Evolutionary conservation across 2,329 filamentous ascomycete species (phyloP), one percentile per base, ranked within the genome.

Genomic region (Lomentospora prolificans): DNA sequence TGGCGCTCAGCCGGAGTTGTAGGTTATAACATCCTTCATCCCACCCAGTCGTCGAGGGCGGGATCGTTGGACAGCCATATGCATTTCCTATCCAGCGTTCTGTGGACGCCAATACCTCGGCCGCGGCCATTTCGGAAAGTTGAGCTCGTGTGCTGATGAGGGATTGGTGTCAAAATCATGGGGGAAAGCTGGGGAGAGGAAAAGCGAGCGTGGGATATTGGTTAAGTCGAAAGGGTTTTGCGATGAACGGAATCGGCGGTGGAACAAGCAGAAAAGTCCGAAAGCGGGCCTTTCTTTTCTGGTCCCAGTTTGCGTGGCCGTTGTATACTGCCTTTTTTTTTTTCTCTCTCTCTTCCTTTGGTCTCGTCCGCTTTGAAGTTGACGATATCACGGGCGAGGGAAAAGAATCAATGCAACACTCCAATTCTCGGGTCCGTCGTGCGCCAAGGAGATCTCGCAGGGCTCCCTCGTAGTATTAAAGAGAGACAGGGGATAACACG

Each of bases 51-150:
- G 63, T 68, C 64, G 62, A 68, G 65, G 58, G 63, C 59, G 50
- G 67, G 63, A 60, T 66, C 60, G 65, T 64, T 63, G 61, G 62
- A 64, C 61, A 72, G 60, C 67, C 69, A 71, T 64, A 68, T 62
- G 58, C 67, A 66, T 64, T 70, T 71, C 63, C 69, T 69, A 64
- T 68, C 70, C 68, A 73, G 67, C 64, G 67, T 66, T 66, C 70
- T 67, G 66, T 70, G 62, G 68, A 70, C 60, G 67, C 66, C 67
- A 74, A 65, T 70, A 79, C 70, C 62, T 72, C 70, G 70, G 72
- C 72, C 67, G 76, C 69, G 68, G 79, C 78, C 79, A 82, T 82
- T 67, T 64, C 78, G 75, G 67, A 67, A 72, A 68, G 71, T 69
- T 63, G 68, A 71, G 67, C 71, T 75, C 68, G 68, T 73, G 62